phyloP scores from a whole-genome alignment of 805 yeast genomes.

The Saturnispora zaruensis region DNA sequence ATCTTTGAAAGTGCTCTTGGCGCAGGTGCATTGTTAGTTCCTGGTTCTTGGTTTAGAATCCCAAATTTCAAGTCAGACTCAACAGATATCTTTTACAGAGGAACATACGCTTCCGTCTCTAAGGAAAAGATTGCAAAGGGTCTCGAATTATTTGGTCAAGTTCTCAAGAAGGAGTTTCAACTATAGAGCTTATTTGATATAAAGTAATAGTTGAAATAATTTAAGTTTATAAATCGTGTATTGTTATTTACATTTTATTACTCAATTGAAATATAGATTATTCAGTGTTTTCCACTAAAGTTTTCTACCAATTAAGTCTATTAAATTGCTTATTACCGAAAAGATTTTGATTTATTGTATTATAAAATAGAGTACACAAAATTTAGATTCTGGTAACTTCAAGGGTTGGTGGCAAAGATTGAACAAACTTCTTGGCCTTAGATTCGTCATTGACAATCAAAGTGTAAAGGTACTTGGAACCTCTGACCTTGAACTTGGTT shows the following conservation, averaged over 20 bases:
- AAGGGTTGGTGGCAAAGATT: constrained; percentile 93
- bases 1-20: constrained; percentile 53
- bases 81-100: constrained; percentile 68
- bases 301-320: not conserved
- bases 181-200: constrained; percentile 18
- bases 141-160: constrained; percentile 58
- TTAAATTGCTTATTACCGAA: not conserved
- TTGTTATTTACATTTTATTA: not conserved
- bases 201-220: not conserved
- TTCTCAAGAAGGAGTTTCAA: constrained; percentile 49
- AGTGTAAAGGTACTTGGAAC: constrained; percentile 90
- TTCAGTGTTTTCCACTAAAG: not conserved
- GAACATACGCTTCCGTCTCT: constrained; percentile 82
- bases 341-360: constrained; percentile 1
- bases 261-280: not conserved
- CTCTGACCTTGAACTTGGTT: constrained; percentile 99
- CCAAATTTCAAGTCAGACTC: constrained; percentile 37
- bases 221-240: not conserved
- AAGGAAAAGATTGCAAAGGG: constrained; percentile 54
- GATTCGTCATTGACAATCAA: constrained; percentile 89
- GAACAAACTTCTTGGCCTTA: constrained; percentile 96
- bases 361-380: constrained; percentile 8
- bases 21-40: constrained; percentile 63
- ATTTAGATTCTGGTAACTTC: constrained; percentile 42
- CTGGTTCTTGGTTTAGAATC: constrained; percentile 74